Percentiles rank a stretch among this genome's conserved stretches.
Conservation (phyloP, 2,329 filamentous ascomycete genomes). For the Xylaria sp. region DNA sequence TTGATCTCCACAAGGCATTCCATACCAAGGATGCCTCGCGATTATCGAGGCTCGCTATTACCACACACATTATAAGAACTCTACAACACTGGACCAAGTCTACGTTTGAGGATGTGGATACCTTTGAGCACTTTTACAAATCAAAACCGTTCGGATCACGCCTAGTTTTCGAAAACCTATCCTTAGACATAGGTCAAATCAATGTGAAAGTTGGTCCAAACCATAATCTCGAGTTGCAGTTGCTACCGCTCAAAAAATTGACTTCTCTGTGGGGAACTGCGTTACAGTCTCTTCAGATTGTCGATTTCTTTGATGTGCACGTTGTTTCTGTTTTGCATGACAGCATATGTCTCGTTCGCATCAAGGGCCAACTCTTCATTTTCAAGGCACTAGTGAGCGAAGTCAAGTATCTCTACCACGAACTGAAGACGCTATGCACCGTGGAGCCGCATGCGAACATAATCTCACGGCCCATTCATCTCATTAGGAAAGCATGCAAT, state of each 20-base stretch:
- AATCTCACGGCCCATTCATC: constrained; percentile 56
- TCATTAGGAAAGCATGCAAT: constrained; percentile 60
- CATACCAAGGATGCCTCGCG: constrained; percentile 58
- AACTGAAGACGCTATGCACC: constrained; percentile 60
- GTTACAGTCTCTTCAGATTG: constrained; percentile 49
- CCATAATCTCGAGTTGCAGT: constrained; percentile 58
- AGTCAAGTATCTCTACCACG: constrained; percentile 66
- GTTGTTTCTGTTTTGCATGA: constrained; percentile 62
- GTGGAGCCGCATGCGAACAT: constrained; percentile 59
- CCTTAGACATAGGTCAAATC: constrained; percentile 53
- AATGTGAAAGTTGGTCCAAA: constrained; percentile 55
- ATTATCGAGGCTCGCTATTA: constrained; percentile 56
- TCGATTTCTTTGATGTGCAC: constrained; percentile 57
- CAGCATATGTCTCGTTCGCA: constrained; percentile 60
- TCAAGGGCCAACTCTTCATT: constrained; percentile 52
- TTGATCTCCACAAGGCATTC: constrained; percentile 59
- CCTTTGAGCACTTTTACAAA: constrained; percentile 47
- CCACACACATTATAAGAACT: constrained; percentile 58
- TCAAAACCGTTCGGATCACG: constrained; percentile 61
- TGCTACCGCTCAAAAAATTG: constrained; percentile 53
- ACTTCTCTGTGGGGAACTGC: constrained; percentile 50
- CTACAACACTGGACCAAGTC: constrained; percentile 57
- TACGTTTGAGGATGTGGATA: constrained; percentile 40
- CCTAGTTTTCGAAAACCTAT: constrained; percentile 59
- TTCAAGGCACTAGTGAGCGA: constrained; percentile 64